Evolutionary conservation across 371 early-diverging fungal species (phyloP), one percentile per base, ranked within the genome.

Genomic region (Paraphysoderma sedebokerense): DNA sequence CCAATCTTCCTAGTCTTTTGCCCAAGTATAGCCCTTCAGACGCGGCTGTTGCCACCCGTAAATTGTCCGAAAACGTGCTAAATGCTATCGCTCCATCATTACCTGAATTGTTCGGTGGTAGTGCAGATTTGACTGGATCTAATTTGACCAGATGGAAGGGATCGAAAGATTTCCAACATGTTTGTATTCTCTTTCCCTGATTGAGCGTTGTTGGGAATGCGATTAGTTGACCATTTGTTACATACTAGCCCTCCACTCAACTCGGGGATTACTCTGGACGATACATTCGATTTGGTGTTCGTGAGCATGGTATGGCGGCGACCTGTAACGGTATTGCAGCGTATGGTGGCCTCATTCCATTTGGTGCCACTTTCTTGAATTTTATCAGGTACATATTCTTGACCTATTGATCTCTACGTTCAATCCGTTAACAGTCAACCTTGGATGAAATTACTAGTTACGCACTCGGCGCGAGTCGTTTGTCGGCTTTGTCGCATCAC

Each of bases 301-400:
- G 99, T 63, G 99, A 99, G 68, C 99, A 98, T 64, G 95, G 82
- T 44, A 99, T 99, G 99, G 82, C 82, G 38, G 96, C 87, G 33
- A 76, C 88, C 54, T 81, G 85, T 73, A 98, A 98, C 71, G 99
- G 99, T 50, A 69, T 98, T 46, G 60, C 80, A 36, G 83, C 89
- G 27, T 93, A 92, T 54, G 91, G 92, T 46, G 86, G 73, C 39
- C 58, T 81, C 42, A 82, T 92, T 53, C 93, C 96, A 19, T 92
- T 81, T 55, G 87, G 87, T 48, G 86, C 89, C 50, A 96, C 98
- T 22, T 98, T 97, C 77, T 74, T 98, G 52, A 96, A 96, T 78
- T 98, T 98, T 64, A 76, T 92, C 63, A 72, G 69, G 57, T 87
- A 81, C 50, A 48, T 56, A 23, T 57, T 17, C 30, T 46, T 8